These are phyloP conservation scores for Chaetomium sp. DNA, from an alignment of 2,329 filamentous ascomycete genomes.

Conservation along the genomic window DNA sequence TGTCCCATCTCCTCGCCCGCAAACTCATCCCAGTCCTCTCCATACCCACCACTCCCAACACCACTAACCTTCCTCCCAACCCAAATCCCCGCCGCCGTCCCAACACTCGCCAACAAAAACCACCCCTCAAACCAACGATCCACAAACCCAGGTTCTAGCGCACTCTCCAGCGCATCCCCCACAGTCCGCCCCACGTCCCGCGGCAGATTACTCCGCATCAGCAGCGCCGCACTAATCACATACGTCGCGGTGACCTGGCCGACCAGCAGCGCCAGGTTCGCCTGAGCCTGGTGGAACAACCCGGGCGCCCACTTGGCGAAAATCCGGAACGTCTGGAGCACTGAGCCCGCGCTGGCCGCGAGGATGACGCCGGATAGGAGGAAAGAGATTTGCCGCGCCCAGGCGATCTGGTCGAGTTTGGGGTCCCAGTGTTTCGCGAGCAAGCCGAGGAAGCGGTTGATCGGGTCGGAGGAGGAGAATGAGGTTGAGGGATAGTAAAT, in stretches of 20 bases:
- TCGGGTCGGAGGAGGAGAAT: conserved; percentile 69
- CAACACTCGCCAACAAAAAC: conserved; percentile 64
- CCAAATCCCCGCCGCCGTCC: conserved; percentile 67
- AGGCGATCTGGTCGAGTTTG: conserved; percentile 71
- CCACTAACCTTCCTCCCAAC: conserved; percentile 55
- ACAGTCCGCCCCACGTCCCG: conserved; percentile 70
- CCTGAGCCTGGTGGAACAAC: conserved; percentile 66
- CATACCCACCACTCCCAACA: conserved; percentile 26
- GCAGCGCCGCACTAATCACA: conserved; percentile 71
- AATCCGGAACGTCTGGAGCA: conserved; percentile 77
- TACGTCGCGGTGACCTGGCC: conserved; percentile 79
- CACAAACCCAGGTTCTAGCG: conserved; percentile 65
- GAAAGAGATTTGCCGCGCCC: conserved; percentile 81
- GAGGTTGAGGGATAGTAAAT: conserved; percentile 39
- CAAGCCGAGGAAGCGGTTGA: conserved; percentile 75
- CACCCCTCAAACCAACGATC: conserved; percentile 84
- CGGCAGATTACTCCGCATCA: conserved; percentile 73
- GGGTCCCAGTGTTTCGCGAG: conserved; percentile 80
- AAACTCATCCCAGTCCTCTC: conserved; percentile 55
- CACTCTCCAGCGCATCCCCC: conserved; percentile 68
- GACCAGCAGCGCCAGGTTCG: conserved; percentile 71
- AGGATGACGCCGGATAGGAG: conserved; percentile 77
- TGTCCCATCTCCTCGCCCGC: conserved; percentile 63
- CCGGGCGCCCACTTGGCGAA: conserved; percentile 69
- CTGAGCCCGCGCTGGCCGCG: conserved; percentile 71